phyloP scores from a whole-genome alignment of 140 eudicot genomes.

The Anethum foeniculum region DNA sequence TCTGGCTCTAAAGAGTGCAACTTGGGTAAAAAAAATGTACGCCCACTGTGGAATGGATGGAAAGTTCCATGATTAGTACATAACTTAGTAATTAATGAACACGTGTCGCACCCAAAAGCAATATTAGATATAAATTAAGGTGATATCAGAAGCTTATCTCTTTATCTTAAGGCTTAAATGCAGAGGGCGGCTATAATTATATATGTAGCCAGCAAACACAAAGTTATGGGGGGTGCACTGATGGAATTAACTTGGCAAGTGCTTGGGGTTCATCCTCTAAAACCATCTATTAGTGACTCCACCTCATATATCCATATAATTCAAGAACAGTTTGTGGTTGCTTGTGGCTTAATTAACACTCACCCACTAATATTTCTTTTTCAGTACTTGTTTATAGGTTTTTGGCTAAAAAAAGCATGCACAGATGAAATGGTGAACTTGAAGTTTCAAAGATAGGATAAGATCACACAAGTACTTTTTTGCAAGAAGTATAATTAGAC shows the following conservation, averaged over 20 bases:
- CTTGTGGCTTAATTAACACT: background rate
- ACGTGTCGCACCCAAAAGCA: background rate
- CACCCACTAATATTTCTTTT: background rate
- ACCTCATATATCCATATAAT: background rate
- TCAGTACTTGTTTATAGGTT: background rate
- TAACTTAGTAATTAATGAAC: background rate
- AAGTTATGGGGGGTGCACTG: constrained; percentile 1
- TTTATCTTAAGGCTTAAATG: background rate
- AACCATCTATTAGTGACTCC: background rate
- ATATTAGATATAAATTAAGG: background rate
- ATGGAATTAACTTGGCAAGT: background rate
- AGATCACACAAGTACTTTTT: background rate
- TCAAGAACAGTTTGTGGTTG: background rate
- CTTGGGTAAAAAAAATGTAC: background rate
- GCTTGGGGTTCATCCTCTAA: background rate
- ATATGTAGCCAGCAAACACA: background rate
- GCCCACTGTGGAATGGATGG: background rate
- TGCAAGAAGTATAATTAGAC: background rate
- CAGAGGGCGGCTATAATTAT: constrained; percentile 4
- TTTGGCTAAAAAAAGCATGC: background rate
- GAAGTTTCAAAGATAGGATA: background rate
- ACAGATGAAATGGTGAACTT: background rate
- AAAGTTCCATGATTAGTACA: background rate
- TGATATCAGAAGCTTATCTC: background rate
- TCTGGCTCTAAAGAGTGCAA: background rate